Conservation (phyloP, 2,329 filamentous ascomycete species). For the Verticillium albo-atrum region DNA sequence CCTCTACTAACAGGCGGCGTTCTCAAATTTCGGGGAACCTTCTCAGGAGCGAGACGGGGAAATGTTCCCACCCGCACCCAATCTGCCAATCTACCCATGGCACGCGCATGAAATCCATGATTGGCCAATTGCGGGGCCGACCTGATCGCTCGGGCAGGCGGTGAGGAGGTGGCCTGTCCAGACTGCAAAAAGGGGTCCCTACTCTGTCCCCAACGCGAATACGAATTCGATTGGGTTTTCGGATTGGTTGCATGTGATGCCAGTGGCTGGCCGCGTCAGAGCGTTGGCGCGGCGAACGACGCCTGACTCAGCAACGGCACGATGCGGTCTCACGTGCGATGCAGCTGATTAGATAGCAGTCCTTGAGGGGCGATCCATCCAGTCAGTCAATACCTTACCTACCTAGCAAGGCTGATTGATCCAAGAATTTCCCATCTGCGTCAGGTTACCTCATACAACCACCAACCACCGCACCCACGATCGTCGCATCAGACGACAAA, state of each 20-base stretch:
- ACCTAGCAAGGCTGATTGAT: not conserved
- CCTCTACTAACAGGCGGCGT: not conserved
- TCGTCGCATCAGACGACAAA: not conserved
- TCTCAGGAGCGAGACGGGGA: not conserved
- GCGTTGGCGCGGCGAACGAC: not conserved
- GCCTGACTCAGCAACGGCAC: not conserved
- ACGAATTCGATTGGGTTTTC: slow-evolving; percentile 2
- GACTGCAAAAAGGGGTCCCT: not conserved
- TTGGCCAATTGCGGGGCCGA: not conserved
- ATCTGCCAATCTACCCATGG: not conserved
- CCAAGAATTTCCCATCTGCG: not conserved
- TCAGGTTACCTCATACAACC: not conserved
- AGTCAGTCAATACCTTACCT: too few relatives aligned
- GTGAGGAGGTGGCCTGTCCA: not conserved
- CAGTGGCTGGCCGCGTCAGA: not conserved
- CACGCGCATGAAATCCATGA: not conserved
- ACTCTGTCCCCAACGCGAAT: not conserved
- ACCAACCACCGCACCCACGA: not conserved
- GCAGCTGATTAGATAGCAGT: not conserved
- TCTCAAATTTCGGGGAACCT: slow-evolving; percentile 1
- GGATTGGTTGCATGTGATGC: not conserved
- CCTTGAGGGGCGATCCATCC: not conserved
- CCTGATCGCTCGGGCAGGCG: not conserved
- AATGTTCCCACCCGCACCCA: not conserved
- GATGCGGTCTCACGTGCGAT: not conserved